phyloP scores from a whole-genome alignment of 2,329 filamentous ascomycete species.

The Talaromyces atroroseus region DNA sequence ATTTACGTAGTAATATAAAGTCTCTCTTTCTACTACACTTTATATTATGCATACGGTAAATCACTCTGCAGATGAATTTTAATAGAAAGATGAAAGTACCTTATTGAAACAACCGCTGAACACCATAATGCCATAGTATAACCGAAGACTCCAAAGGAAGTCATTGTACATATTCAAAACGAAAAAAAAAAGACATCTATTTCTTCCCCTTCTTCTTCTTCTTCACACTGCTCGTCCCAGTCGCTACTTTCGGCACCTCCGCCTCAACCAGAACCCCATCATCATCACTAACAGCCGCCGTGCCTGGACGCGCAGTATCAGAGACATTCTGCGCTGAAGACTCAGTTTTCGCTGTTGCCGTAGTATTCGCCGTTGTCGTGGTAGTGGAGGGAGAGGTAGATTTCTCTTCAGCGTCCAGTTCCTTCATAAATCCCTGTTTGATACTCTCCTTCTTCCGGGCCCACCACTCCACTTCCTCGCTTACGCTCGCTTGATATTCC shows the following conservation, averaged over 20 bases:
- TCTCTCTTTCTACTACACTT: neutral
- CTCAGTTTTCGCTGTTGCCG: neutral
- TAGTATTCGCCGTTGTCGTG: constrained; percentile 7
- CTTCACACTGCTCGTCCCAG: constrained; percentile 28
- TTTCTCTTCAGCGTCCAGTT: constrained; percentile 51
- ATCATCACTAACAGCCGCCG: constrained; percentile 51
- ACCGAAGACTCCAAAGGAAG: neutral
- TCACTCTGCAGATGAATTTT: neutral
- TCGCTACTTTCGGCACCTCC: constrained; percentile 40
- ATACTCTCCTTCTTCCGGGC: constrained; percentile 72
- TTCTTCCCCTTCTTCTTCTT: constrained; percentile 48
- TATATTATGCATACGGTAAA: too few relatives aligned
- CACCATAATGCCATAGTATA: constrained; percentile 1
- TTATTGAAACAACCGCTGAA: neutral
- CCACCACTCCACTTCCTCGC: constrained; percentile 86
- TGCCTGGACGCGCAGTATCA: neutral
- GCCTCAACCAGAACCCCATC: constrained; percentile 73
- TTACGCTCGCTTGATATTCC: constrained; percentile 66
- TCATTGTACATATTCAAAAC: constrained; percentile 5
- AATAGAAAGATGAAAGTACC: neutral
- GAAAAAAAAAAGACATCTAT: constrained; percentile 19
- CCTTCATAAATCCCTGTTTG: constrained; percentile 73
- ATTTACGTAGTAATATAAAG: neutral
- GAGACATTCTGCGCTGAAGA: constrained; percentile 22
- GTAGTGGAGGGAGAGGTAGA: constrained; percentile 22